phyloP scores from a whole-genome alignment of 805 yeast species.

The Candida methanosorbosa region DNA sequence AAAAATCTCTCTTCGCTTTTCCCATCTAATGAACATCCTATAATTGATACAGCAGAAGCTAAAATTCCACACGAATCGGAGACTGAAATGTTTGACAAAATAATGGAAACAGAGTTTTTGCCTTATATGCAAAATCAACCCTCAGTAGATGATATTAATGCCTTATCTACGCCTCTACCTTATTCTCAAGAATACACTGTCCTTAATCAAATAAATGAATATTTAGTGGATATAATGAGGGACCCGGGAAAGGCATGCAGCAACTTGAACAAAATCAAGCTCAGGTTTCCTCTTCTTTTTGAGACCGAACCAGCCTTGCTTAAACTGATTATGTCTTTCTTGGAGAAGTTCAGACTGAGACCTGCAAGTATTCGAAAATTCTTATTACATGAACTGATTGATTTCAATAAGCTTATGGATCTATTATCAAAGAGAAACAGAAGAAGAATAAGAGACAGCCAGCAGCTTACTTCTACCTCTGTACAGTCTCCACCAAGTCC shows the following conservation, averaged over 20 bases:
- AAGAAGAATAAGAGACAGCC: constrained; percentile 11
- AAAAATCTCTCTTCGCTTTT: constrained; percentile 12
- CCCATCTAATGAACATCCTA: constrained; percentile 3
- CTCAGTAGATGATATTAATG: constrained; percentile 1
- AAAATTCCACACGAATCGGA: constrained; percentile 7
- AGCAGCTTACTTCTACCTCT: neutral
- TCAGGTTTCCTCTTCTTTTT: constrained; percentile 41
- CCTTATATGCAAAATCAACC: constrained; percentile 7
- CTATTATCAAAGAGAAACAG: constrained; percentile 38
- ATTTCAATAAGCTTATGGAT: constrained; percentile 45
- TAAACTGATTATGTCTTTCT: constrained; percentile 37
- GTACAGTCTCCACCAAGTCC: neutral
- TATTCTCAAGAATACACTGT: constrained; percentile 13
- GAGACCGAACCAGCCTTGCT: constrained; percentile 46
- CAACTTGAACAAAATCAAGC: constrained; percentile 42
- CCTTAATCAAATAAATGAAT: constrained; percentile 18
- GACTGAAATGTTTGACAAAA: constrained; percentile 9
- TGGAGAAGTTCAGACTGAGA: constrained; percentile 52
- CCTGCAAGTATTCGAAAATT: constrained; percentile 49
- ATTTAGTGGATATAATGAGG: constrained; percentile 18
- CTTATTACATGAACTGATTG: constrained; percentile 52
- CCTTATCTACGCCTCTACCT: constrained; percentile 7
- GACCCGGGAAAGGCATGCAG: constrained; percentile 19
- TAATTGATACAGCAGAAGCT: constrained; percentile 1
- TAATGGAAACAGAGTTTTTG: constrained; percentile 21